Evolutionary conservation across 2,329 filamentous ascomycete species (phyloP), one percentile per base, ranked within the genome.

Genomic region (Aplosporella prunicola): DNA sequence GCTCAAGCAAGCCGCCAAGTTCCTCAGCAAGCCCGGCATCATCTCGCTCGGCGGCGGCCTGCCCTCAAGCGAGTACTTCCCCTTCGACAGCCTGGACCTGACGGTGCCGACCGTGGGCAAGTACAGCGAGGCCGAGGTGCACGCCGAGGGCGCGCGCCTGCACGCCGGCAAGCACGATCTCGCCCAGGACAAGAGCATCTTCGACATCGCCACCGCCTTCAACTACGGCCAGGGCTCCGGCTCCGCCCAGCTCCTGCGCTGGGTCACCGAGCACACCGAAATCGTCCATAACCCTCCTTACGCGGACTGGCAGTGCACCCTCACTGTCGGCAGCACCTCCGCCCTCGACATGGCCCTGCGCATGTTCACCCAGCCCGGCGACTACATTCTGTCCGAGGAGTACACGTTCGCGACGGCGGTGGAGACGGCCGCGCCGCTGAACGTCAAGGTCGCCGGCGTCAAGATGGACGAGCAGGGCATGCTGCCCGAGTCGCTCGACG

Each of bases 261-360:
- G 83, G 64, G 71, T 96, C 34, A 93, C 88, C 0, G 91, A 98
- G 66, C 91, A 96, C 62, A 93, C 88, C 0, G 89, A 98, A 64
- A 76, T 96, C 39, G 78, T 94, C 11, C 84, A 86, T 60, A 71
- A 76, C 43, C 88, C 89, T 11, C 85, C 84, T 0, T 96, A 96
- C 56, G 72, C 79, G 13, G 88, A 98, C 64, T 98, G 91, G 91
- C 71, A 76, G 46, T 84, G 84, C 51, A 80, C 78, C 38, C 71
- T 95, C 65, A 88, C 80, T 2, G 74, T 89, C 26, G 91, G 89
- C 36, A 91, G 80, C 60, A 96, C 91, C 0, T 85, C 78, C 16
- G 80, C 84, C 0, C 72, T 93, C 47, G 91, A 96, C 52, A 81
- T 89, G 60, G 71, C 82, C 2, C 66, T 93, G 29, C 77, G 91